Evolutionary conservation across 768 basidiomycete genomes (phyloP).

Genomic region (Pleurotus platypus): DNA sequence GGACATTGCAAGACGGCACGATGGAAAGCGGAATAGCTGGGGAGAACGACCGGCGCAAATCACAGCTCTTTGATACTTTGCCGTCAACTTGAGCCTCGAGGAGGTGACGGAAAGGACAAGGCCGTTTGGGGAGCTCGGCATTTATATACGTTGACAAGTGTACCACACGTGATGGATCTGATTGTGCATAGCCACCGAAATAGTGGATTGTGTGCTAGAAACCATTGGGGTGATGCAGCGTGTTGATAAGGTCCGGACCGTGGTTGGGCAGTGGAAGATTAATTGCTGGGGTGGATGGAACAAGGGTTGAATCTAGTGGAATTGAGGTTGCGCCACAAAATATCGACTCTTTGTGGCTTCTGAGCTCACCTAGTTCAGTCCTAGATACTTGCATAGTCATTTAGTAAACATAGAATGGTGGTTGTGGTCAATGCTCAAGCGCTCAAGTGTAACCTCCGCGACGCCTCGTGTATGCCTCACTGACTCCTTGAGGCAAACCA

Average conservation of each 20-base stretch:
- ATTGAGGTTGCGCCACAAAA: no score
- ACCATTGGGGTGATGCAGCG: neutral
- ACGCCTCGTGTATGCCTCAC: no score
- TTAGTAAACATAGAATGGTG: no score
- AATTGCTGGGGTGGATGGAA: no score
- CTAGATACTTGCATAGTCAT: no score
- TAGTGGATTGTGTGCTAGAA: neutral
- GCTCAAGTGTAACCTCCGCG: no score
- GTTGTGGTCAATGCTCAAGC: no score
- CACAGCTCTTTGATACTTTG: neutral
- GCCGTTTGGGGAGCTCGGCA: neutral
- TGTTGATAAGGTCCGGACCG: neutral
- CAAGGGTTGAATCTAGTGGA: no score
- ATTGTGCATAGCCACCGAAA: neutral
- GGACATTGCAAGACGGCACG: neutral
- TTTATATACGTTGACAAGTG: neutral
- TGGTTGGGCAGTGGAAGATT: neutral
- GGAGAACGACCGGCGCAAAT: conserved; percentile 7
- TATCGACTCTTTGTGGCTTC: no score
- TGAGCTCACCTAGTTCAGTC: no score
- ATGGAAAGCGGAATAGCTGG: neutral
- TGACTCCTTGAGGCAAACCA: no score
- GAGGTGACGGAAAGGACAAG: neutral
- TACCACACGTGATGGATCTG: neutral
- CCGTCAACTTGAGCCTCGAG: neutral